These are phyloP conservation scores for Trichoderma asperelloides DNA, from an alignment of 495 filamentous ascomycete genomes.

Conservation along the genomic window DNA sequence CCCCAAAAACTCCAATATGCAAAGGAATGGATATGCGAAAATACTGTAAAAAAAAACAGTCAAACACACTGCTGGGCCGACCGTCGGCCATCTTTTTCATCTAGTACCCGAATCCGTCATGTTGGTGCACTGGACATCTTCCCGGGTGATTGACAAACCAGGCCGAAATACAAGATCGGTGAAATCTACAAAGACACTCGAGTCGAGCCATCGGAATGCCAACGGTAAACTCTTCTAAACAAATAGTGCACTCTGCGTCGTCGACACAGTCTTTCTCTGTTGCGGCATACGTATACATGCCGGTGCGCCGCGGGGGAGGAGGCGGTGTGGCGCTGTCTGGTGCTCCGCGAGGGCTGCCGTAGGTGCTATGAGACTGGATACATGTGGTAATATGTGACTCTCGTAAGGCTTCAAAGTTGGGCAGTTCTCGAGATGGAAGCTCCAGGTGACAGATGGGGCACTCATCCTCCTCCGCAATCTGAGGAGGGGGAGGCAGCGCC, in stretches of 20 bases:
- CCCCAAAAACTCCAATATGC: constrained; percentile 1
- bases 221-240: constrained; percentile 88
- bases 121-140: constrained; percentile 47
- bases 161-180: constrained; percentile 55
- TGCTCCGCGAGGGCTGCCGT: constrained; percentile 17
- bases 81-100: background rate
- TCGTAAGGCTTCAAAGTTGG: constrained; percentile 52
- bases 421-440: constrained; percentile 56
- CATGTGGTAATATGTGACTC: constrained; percentile 73
- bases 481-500: constrained; percentile 18
- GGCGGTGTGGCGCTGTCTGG: constrained; percentile 14
- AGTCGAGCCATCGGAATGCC: constrained; percentile 75
- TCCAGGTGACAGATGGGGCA: constrained; percentile 80
- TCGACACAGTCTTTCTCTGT: constrained; percentile 88
- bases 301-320: constrained; percentile 29
- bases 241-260: constrained; percentile 84
- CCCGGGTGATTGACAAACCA: constrained; percentile 46
- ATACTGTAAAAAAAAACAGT: too few relatives aligned
- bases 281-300: constrained; percentile 59
- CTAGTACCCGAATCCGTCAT: constrained; percentile 40
- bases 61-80: background rate
- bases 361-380: constrained; percentile 47
- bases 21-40: background rate
- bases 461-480: constrained; percentile 71
- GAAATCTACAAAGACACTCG: constrained; percentile 92